Percentiles rank a stretch among this genome's conserved stretches.
phyloP scores from a whole-genome alignment of 2,329 filamentous ascomycete genomes.

The Cercospora brassicicola region DNA sequence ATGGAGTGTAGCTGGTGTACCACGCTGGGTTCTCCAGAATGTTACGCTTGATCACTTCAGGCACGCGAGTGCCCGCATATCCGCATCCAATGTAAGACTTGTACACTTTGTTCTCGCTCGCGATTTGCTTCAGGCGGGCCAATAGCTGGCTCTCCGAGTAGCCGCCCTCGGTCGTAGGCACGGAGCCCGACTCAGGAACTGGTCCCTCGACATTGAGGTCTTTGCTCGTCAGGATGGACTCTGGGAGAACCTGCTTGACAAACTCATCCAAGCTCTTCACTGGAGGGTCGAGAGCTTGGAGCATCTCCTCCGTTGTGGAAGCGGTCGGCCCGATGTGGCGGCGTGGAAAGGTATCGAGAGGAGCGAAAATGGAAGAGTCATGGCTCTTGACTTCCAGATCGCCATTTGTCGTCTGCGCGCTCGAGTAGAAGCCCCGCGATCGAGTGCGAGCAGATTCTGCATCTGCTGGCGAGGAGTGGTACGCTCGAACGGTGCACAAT shows the following conservation, averaged over 20 bases:
- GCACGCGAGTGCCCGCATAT: constrained; percentile 83
- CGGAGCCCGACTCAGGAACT: constrained; percentile 44
- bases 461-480: constrained; percentile 13
- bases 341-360: constrained; percentile 68
- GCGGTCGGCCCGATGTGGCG: constrained; percentile 85
- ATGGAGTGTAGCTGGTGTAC: constrained; percentile 98
- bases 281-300: constrained; percentile 73
- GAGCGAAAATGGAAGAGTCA: constrained; percentile 43
- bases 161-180: constrained; percentile 42
- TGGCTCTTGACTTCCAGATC: constrained; percentile 27
- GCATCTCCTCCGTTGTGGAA: constrained; percentile 71
- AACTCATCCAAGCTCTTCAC: constrained; percentile 76
- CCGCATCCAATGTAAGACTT: constrained; percentile 79
- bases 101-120: constrained; percentile 61
- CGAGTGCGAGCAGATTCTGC: constrained; percentile 13
- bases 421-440: constrained; percentile 35
- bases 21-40: constrained; percentile 89
- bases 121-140: constrained; percentile 55
- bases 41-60: constrained; percentile 88
- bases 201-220: constrained; percentile 59
- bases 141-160: constrained; percentile 63
- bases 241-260: constrained; percentile 77
- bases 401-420: constrained; percentile 26
- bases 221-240: constrained; percentile 70
- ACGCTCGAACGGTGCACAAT: constrained; percentile 12